Percentiles rank a stretch among this genome's conserved stretches.
Conservation (phyloP, 2,329 filamentous ascomycete genomes). For the Aureobasidium vineae region DNA sequence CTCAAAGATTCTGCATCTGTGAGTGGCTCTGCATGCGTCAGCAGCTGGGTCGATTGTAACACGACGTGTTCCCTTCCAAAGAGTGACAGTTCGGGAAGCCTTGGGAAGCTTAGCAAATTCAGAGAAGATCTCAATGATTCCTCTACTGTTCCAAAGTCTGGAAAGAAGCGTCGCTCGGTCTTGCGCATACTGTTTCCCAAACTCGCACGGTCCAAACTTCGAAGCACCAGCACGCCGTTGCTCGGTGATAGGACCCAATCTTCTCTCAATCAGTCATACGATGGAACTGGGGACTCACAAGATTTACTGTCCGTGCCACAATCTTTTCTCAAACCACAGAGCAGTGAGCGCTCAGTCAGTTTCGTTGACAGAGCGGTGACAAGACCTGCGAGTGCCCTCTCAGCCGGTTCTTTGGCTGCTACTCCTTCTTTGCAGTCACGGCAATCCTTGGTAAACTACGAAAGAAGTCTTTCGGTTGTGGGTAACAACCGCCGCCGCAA, state of each 20-base stretch:
- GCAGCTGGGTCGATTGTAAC: not conserved
- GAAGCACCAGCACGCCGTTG: slow-evolving; percentile 34
- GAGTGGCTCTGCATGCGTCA: not conserved
- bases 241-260: slow-evolving; percentile 22
- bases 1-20: not conserved
- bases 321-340: not conserved
- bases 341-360: slow-evolving; percentile 26
- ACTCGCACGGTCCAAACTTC: slow-evolving; percentile 30
- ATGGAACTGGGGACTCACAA: slow-evolving; percentile 32
- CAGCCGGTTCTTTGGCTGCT: not conserved
- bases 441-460: slow-evolving; percentile 35
- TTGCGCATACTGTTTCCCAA: slow-evolving; percentile 35
- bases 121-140: slow-evolving; percentile 27
- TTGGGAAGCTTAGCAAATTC: slow-evolving; percentile 28
- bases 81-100: slow-evolving; percentile 34
- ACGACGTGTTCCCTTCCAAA: slow-evolving; percentile 27
- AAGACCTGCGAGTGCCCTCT: not conserved
- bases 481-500: slow-evolving; percentile 36
- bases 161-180: slow-evolving; percentile 35
- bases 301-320: slow-evolving; percentile 30
- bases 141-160: slow-evolving; percentile 31
- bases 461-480: slow-evolving; percentile 33
- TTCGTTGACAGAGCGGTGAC: not conserved
- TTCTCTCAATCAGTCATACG: slow-evolving; percentile 27
- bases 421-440: slow-evolving; percentile 22